Evolutionary conservation across 2,329 filamentous ascomycete genomes (phyloP), one percentile per base, ranked within the genome.

Genomic region (Hypoxylon sp.): DNA sequence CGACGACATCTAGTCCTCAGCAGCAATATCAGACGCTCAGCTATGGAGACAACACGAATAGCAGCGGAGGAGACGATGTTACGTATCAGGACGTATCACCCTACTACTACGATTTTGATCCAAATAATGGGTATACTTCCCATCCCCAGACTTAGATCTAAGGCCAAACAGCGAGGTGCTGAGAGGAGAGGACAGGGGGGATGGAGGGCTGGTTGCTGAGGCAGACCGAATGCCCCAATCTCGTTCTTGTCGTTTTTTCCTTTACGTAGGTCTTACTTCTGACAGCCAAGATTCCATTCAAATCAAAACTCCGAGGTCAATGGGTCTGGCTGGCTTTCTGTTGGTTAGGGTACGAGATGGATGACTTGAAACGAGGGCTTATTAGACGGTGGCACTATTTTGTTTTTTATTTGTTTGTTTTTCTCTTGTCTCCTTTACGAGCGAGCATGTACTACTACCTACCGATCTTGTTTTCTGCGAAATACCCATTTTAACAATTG

Each of bases 1-100:
- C 56, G n/a, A 50, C 25, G 7, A 64, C 65, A n/a, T 69, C 73
- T 2, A 68, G 68, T 30, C 59, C 82, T 79, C 55, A 79, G 79
- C 58, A 82, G 33, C 75, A 71, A 62, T 71, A 72, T 25, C 72
- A 68, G 46, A 53, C 64, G 2, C 46, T 51, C 13, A 73, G 64
- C 49, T 69, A 70, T 42, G 68, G 61, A 27, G 64, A 65, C 55
- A 68, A 64, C 10, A 57, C 60, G 17, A 70, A 71, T 42, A 76
- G 75, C 59, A 72, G 71, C 50, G 72, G 72, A 5, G 72, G 66
- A 1, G 75, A 74, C 8, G 73, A 76, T 55, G 70, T 54, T 8
- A 61, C 73, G 20, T 73, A 73, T 27, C 72, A 73, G 37, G 71
- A 77, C 49, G 25, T 72, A 37, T 60, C 64, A 22, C 14, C 72